Base-by-base conservation (phyloP, 306 rosid genomes). In the Cercis canadensis region DNA sequence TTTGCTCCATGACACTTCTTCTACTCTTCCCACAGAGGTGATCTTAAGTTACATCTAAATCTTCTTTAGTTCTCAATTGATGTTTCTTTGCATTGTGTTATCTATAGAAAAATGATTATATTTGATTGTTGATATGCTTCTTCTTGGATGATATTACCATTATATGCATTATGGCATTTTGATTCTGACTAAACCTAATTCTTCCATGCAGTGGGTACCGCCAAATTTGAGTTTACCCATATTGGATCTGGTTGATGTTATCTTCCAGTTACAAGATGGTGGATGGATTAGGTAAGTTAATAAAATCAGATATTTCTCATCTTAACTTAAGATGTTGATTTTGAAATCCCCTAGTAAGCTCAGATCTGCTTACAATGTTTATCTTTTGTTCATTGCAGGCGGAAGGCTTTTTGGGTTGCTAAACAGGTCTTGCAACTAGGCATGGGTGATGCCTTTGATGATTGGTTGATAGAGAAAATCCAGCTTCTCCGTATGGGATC, bases 381-480 rank as follows among this genome's bases (percentile, higher is more conserved):
- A 68, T 65, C 61, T 44, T 55, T 57, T 75, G 45, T 72, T 34
- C 44, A 60, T 62, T 72, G 53, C 74, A 95, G 99, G 88, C 79
- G 99, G 61, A 78, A 95, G 80, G 99, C 99, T 60, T 95, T 95
- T 63, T 95, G 99, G 99, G 99, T 92, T 67, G 97, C 96, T 57
- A 95, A 95, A 83, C 97, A 95, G 78, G 73, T 95, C 63, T 88
- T 95, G 64, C 99, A 95, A 75, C 81, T 95, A 52, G 97, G 99
- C 57, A 95, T 95, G 99, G 99, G 99, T 53, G 99, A 95, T 80
- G 99, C 99, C 79, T 92, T 95, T 41, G 99, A 95, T 72, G 99
- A 95, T 76, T 95, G 99, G 97, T 85, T 95, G 82, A 78, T 95
- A 39, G 92, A 86, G 79, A 95, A 89, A 87, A 87, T 95, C 76